Evolutionary conservation across 2,329 filamentous ascomycete genomes (phyloP), one percentile per base, ranked within the genome.

Genomic region (Ceratocystis papillata): DNA sequence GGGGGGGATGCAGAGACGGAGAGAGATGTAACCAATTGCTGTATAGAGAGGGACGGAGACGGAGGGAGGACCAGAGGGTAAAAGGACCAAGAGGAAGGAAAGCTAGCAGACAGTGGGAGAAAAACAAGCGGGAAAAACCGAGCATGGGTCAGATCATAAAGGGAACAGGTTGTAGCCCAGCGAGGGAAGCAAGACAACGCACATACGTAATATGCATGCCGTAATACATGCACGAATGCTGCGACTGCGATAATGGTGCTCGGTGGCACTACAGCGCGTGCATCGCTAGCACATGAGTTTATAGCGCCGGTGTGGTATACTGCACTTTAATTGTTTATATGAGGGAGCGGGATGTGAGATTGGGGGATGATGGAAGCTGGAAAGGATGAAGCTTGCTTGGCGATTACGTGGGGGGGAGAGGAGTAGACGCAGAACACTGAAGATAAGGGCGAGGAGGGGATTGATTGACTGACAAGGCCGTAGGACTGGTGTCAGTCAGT

Each of bases 71-170:
- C 45, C 4, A 46, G 45, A 46, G n/a, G n/a, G 48, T 22, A 25
- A 50, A 50, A 15, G n/a, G 22, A 50, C n/a, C 48, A 10, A 22
- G 7, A 22, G 48, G n/a, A 50, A 50, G 22, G 1, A 20, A 64
- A 64, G 44, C 62, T 48, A n/a, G 6, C 22, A 22, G 22, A 22
- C 20, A 10, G 12, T 12, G 37, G 46, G 28, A 53, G 22, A 64
- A 64, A 64, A 37, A 53, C 53, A 55, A 55, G 48, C 44, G 62
- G 33, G 30, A 64, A 64, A 37, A 64, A 15, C 22, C 46, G 53
- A 57, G 28, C 25, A 57, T 57, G 53, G 53, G 33, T 37, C 37
- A 22, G 33, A 44, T 46, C 59, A 62, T 20, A 44, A 17, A 62
- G 33, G 20, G 33, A 33, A 62, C 22, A 62, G 2, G 17, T 33